Base-by-base conservation (phyloP, 768 basidiomycete genomes). In the Crepidotus variabilis region DNA sequence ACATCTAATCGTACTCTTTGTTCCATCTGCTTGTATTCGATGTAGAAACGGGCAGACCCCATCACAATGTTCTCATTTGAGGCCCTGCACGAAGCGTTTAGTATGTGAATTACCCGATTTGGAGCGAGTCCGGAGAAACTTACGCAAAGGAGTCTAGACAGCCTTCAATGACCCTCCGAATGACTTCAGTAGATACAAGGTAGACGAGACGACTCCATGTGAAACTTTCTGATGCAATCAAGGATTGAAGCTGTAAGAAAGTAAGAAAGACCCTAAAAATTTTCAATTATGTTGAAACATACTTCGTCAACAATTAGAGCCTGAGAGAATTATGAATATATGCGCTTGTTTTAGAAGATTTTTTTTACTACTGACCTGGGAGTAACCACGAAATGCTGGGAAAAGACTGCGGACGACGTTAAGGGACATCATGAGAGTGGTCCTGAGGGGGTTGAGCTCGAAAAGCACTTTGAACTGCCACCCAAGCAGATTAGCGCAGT, bases 291-390 rank as follows among this genome's bases (percentile, higher is more conserved):
- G 23, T 52, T 20, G 14, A 5, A 11, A 69, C 85, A 33, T 52
- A 87, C 90, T 81, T 93, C 89, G 71, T 93, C 86, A 61, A 92
- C 84, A 62, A 92, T 88, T 69, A 90, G 72, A 53, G 90, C 90
- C 78, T 83, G 62, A 55, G 68, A 62, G 51, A 54, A 51, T 65
- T 56, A 63, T 67, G 59, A 57, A 56, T 60, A 55, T 57, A 50
- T 51, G 52, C 55, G 33, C 51, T 52, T 56, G 51, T 52, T 43
- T 50, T 52, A 60, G 35, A 52, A 50, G 32, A 54, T 34, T 51
- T 48, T 51, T 48, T 52, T 57, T 55, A 39, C 54, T 59, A 68
- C 72, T 54, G 57, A 80, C 81, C 72, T 92, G 91, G 8, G 91
- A 91, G 75, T 90, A 92, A 59, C 88, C 87, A 71, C 88, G 82